These are phyloP conservation scores for Zymoseptoria crescenta DNA, from an alignment of 2,329 filamentous ascomycete genomes.

Conservation along the genomic window DNA sequence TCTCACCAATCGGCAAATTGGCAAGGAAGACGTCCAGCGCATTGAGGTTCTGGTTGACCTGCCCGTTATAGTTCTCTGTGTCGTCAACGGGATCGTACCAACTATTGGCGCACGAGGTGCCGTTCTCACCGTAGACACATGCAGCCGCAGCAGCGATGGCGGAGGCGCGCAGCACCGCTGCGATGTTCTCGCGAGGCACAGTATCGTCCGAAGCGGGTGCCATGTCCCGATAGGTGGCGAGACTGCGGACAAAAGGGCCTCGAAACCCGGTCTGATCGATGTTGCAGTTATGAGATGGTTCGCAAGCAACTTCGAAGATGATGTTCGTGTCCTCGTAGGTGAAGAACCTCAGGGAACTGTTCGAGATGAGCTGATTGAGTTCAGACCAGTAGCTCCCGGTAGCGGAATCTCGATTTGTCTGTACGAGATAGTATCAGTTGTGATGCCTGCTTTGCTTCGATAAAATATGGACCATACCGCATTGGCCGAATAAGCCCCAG, in stretches of 20 bases:
- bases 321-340: conserved; percentile 34
- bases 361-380: conserved; percentile 3
- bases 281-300: conserved; percentile 53
- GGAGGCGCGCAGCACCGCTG: conserved; percentile 30
- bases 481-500: conserved; percentile 57
- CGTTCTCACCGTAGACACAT: conserved; percentile 42
- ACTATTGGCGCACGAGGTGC: conserved; percentile 32
- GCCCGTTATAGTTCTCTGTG: neutral
- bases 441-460: too few species aligned
- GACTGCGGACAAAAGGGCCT: conserved; percentile 49
- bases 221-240: neutral
- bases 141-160: conserved; percentile 47
- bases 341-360: conserved; percentile 41
- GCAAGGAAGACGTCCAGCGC: conserved; percentile 44
- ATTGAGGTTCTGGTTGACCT: conserved; percentile 36
- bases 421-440: neutral
- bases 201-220: neutral
- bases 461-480: conserved; percentile 5
- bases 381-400: conserved; percentile 19
- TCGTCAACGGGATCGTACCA: conserved; percentile 27
- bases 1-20: conserved; percentile 21
- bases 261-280: conserved; percentile 68
- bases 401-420: conserved; percentile 1
- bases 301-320: conserved; percentile 61
- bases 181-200: conserved; percentile 4